These are phyloP conservation scores for Aspergillus piperis DNA, from an alignment of 2,329 filamentous ascomycete genomes.

Conservation along the genomic window DNA sequence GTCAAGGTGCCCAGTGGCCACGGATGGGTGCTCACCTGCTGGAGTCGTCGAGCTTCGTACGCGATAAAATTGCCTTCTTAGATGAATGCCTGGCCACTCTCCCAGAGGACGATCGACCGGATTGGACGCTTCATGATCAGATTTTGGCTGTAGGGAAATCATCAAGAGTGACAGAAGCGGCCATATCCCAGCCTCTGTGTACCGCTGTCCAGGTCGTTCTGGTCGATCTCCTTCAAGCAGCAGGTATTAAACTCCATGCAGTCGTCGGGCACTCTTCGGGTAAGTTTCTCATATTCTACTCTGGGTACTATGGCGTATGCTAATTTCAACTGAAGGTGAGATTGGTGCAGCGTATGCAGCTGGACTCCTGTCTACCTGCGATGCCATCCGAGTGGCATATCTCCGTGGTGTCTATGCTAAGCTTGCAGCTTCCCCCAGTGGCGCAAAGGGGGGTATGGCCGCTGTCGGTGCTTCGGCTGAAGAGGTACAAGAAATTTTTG, in stretches of 20 bases:
- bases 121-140: constrained; percentile 10
- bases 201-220: constrained; percentile 25
- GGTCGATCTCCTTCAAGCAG: constrained; percentile 20
- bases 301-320: too few relatives aligned
- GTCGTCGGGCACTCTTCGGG: constrained; percentile 53
- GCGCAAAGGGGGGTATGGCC: constrained; percentile 47
- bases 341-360: constrained; percentile 53
- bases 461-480: constrained; percentile 43
- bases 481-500: constrained; percentile 16
- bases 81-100: neutral
- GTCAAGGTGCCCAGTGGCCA: constrained; percentile 29
- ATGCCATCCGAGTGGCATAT: too few relatives aligned
- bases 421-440: too few relatives aligned
- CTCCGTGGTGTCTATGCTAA: too few relatives aligned
- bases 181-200: constrained; percentile 19
- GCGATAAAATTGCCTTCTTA: neutral
- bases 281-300: too few relatives aligned
- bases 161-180: constrained; percentile 11
- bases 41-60: neutral
- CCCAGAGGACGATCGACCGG: neutral
- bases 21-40: constrained; percentile 19
- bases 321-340: too few relatives aligned
- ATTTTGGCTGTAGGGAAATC: neutral
- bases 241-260: constrained; percentile 29
- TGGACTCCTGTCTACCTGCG: too few relatives aligned